Conservation (phyloP, 768 basidiomycete species). For the Termitomyces sp. region DNA sequence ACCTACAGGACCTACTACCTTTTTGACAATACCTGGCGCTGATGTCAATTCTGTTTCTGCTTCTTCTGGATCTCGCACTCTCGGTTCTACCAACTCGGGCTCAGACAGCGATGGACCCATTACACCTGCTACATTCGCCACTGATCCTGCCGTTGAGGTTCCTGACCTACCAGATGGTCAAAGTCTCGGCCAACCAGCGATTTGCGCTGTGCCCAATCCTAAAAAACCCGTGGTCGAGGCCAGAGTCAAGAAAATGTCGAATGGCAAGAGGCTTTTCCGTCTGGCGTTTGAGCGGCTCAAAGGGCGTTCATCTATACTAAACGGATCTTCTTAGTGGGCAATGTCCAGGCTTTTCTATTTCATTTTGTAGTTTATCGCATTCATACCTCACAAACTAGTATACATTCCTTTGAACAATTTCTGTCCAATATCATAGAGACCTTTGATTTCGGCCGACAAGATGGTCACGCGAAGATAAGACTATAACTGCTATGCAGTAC, state of each 20-base stretch:
- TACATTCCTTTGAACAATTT: constrained; percentile 4
- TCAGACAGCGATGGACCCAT: constrained; percentile 40
- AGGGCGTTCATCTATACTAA: constrained; percentile 3
- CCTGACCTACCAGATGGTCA: constrained; percentile 36
- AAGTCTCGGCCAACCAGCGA: constrained; percentile 23
- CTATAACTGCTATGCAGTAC: too few relatives aligned
- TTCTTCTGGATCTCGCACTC: constrained; percentile 12
- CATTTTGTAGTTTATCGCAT: not conserved
- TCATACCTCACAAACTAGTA: constrained; percentile 1
- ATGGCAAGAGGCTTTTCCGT: constrained; percentile 28
- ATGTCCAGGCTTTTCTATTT: not conserved
- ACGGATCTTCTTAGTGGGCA: constrained; percentile 5
- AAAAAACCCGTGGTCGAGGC: not conserved
- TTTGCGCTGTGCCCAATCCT: not conserved
- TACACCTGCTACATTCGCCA: constrained; percentile 39
- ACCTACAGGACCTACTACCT: constrained; percentile 5
- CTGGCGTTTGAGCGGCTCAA: constrained; percentile 23
- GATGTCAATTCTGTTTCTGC: constrained; percentile 5
- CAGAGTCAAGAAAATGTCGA: constrained; percentile 19
- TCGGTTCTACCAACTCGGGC: constrained; percentile 22
- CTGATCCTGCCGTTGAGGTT: constrained; percentile 35
- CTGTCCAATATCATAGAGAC: not conserved
- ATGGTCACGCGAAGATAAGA: not conserved
- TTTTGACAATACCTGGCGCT: constrained; percentile 11
- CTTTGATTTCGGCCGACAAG: not conserved